Percentiles rank a stretch among this genome's conserved stretches.
Evolutionary conservation across 108 stramenopile species (phyloP).

Genomic region (Mayamaea pseudoterrestris): DNA sequence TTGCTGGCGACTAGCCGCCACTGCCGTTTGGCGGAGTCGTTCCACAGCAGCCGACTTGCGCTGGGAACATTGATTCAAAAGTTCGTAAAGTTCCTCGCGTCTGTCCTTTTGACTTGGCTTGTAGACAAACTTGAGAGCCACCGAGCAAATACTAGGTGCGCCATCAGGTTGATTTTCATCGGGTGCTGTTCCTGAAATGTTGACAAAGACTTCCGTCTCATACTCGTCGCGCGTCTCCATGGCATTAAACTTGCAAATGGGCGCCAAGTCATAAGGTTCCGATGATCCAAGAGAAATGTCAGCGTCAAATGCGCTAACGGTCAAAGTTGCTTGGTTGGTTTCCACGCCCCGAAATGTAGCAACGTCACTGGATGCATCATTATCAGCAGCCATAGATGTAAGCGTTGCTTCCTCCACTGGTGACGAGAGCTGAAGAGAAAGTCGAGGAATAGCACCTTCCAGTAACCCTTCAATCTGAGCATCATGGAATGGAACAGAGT

Average conservation of each 20-base stretch:
- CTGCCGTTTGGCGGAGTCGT: slow-evolving; percentile 42
- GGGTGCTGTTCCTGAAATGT: slow-evolving; percentile 24
- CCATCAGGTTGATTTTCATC: slow-evolving; percentile 12
- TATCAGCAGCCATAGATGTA: slow-evolving; percentile 15
- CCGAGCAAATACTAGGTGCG: slow-evolving; percentile 35
- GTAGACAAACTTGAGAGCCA: slow-evolving; percentile 46
- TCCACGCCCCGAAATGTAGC: slow-evolving; percentile 48
- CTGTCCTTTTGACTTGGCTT: slow-evolving; percentile 62
- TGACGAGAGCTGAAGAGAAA: slow-evolving; percentile 58
- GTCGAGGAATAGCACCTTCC: slow-evolving; percentile 22
- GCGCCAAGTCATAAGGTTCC: slow-evolving; percentile 42
- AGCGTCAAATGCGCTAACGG: slow-evolving; percentile 32
- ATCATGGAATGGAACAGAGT: neutral
- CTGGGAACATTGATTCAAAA: slow-evolving; percentile 58
- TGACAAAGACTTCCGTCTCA: slow-evolving; percentile 31
- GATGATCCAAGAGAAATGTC: slow-evolving; percentile 45
- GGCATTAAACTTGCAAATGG: slow-evolving; percentile 28
- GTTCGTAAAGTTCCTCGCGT: slow-evolving; percentile 57
- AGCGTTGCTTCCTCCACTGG: slow-evolving; percentile 55
- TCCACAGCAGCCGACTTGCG: slow-evolving; percentile 55
- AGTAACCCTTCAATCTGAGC: slow-evolving; percentile 39
- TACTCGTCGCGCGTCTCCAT: slow-evolving; percentile 21
- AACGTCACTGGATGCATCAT: slow-evolving; percentile 14
- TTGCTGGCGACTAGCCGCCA: slow-evolving; percentile 21
- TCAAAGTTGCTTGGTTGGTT: slow-evolving; percentile 45